phyloP scores from a whole-genome alignment of 257 asterid genomes.

The Solanum lycopersicoides region DNA sequence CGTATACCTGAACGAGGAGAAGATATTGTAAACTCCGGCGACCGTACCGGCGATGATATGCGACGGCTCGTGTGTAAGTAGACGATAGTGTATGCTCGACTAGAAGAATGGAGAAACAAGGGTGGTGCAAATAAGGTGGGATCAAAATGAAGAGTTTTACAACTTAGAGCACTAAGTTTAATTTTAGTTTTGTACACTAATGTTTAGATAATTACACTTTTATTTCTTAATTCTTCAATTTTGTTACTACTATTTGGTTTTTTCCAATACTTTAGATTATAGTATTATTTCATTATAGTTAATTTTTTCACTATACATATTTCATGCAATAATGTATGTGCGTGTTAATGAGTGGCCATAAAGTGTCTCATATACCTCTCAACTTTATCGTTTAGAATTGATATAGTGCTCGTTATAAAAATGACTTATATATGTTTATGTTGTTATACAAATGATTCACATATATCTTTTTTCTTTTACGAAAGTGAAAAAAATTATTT shows the following conservation, averaged over 20 bases:
- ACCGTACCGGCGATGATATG: background rate
- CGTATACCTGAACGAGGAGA: background rate
- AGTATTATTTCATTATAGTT: background rate
- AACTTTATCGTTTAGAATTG: no score
- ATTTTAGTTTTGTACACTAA: background rate
- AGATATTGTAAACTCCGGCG: background rate
- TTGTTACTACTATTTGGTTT: background rate
- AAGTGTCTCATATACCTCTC: no score
- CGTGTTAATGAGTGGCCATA: background rate
- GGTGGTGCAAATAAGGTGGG: background rate
- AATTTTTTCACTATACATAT: background rate
- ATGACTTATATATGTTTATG: fast-evolving
- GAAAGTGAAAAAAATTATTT: no score
- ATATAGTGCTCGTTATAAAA: no score
- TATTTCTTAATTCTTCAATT: background rate
- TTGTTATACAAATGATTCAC: no score
- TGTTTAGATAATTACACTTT: background rate
- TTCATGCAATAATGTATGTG: background rate
- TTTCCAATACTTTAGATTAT: background rate
- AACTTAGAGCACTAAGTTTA: background rate
- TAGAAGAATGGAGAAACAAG: background rate
- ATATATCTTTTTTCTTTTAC: no score
- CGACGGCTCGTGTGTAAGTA: background rate
- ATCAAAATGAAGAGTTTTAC: background rate
- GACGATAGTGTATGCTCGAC: background rate